Evolutionary conservation across 768 basidiomycete genomes (phyloP).

Genomic region (Amanita inopinata): DNA sequence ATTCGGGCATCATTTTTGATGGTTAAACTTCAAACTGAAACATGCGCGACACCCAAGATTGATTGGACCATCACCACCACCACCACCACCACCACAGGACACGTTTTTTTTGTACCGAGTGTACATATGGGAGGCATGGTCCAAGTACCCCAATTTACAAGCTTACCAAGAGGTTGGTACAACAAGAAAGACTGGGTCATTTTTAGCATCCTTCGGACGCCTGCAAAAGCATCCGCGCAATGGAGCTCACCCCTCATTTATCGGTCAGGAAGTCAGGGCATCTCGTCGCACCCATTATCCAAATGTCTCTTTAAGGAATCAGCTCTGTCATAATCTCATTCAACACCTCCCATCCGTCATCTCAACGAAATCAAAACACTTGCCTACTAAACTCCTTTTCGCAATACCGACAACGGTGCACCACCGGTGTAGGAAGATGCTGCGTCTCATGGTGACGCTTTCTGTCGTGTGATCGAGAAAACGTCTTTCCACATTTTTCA

Average conservation of each 20-base stretch:
- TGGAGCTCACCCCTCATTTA: neutral
- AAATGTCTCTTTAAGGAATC: slow-evolving; percentile 78
- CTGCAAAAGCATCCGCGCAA: neutral
- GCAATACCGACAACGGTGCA: slow-evolving; percentile 66
- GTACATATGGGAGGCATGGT: slow-evolving; percentile 1
- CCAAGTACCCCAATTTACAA: slow-evolving; percentile 3
- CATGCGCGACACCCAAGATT: slow-evolving; percentile 2
- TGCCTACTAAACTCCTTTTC: slow-evolving; percentile 71
- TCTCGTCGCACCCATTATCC: slow-evolving; percentile 73
- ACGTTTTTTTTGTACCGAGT: neutral
- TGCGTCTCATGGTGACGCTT: slow-evolving; percentile 77
- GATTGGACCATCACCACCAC: too few species aligned
- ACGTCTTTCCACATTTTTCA: slow-evolving; percentile 68
- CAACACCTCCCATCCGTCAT: neutral
- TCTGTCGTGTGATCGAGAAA: slow-evolving; percentile 73
- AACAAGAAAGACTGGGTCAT: slow-evolving; percentile 2
- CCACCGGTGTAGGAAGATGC: slow-evolving; percentile 51
- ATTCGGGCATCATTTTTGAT: slow-evolving; percentile 5
- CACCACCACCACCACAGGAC: too few species aligned
- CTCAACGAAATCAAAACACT: slow-evolving; percentile 11
- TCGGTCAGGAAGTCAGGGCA: slow-evolving; percentile 22
- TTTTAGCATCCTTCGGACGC: neutral
- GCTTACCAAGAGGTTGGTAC: neutral
- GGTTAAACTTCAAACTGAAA: slow-evolving; percentile 4
- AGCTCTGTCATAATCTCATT: slow-evolving; percentile 19